Evolutionary conservation across 345 rosid genomes (phyloP).

Genomic region (Noccaea caerulescens): DNA sequence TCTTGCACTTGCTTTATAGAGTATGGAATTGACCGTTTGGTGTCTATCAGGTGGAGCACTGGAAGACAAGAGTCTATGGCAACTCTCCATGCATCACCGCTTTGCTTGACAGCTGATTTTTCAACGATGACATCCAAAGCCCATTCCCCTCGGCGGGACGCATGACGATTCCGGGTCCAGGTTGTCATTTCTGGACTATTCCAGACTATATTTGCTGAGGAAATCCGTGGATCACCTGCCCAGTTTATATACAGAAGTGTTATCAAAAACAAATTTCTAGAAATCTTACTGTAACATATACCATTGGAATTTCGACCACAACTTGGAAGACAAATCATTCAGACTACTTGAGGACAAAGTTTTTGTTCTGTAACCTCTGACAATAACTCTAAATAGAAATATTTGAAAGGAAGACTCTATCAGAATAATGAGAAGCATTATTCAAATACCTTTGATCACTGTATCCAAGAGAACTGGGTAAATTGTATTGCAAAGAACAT

Average conservation of each 20-base stretch:
- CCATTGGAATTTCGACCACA: conserved; percentile 7
- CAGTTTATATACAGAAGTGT: conserved; percentile 36
- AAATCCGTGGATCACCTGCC: conserved; percentile 84
- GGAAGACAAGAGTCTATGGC: conserved; percentile 89
- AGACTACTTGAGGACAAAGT: conserved; percentile 2
- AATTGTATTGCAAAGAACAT: conserved; percentile 63
- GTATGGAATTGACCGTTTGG: conserved; percentile 81
- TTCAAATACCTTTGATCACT: conserved; percentile 76
- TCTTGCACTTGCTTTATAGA: conserved; percentile 89
- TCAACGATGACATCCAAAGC: conserved; percentile 77
- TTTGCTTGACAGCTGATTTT: conserved; percentile 70
- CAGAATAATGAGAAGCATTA: conserved; percentile 3
- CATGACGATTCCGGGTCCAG: conserved; percentile 68
- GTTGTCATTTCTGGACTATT: conserved; percentile 66
- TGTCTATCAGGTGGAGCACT: conserved; percentile 75
- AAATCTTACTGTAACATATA: conserved; percentile 12
- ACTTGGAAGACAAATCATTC: conserved; percentile 15
- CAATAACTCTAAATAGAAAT: conserved; percentile 7
- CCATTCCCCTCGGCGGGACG: conserved; percentile 63
- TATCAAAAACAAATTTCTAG: conserved; percentile 20
- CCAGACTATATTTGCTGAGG: conserved; percentile 77
- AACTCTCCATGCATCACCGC: conserved; percentile 97
- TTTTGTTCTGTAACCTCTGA: conserved; percentile 14
- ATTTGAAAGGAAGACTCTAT: conserved; percentile 20
- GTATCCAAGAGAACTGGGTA: conserved; percentile 80